Evolutionary conservation across 164 flowering plant genomes (phyloP), one percentile per base, ranked within the genome.

Genomic region (Houttuynia cordata): DNA sequence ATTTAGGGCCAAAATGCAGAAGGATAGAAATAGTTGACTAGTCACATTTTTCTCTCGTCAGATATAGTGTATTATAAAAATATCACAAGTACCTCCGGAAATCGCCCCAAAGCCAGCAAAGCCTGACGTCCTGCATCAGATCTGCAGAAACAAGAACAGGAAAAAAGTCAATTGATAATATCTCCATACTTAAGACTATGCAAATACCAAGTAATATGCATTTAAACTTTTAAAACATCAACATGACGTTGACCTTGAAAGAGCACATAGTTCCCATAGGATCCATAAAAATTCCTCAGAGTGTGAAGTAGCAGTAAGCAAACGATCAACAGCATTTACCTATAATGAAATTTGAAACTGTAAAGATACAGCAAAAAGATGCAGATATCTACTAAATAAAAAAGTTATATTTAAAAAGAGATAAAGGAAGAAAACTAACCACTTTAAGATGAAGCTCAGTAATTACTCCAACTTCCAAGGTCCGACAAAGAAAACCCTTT

Each of bases 101-200:
- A 93, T 73, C 79, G 79, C 41, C 76, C 84, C 22, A 93, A 60
- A 73, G 83, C 79, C 78, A 90, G 67, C 73, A 93, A 68, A 49
- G 99, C 97, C 72, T 86, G 87, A 41, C 95, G 91, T 51, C 99
- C 99, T 79, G 86, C 84, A 70, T 88, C 85, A 67, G 94, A 85
- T 80, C 99, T 93, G 83, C 74, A 79, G 49, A 67, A 45, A 45
- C 17, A 17, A 45, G 49, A 8, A 3, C 14, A 45, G 9, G 13
- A 45, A 45, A 10, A 13, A 41, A 41, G 10, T 8, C 8, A 41
- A 9, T 41, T 41, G 13, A 41, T 8, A 41, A 41, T 8, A 41
- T 9, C 8, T 0, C 45, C 13, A 41, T 41, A 53, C 3, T 3
- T n/a, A 8, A 53, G 56, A 24, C 56, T 24, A 22, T 12, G 15